Evolutionary conservation across 345 rosid genomes (phyloP), one percentile per base, ranked within the genome.

Genomic region (Cardiospermum halicacabum): DNA sequence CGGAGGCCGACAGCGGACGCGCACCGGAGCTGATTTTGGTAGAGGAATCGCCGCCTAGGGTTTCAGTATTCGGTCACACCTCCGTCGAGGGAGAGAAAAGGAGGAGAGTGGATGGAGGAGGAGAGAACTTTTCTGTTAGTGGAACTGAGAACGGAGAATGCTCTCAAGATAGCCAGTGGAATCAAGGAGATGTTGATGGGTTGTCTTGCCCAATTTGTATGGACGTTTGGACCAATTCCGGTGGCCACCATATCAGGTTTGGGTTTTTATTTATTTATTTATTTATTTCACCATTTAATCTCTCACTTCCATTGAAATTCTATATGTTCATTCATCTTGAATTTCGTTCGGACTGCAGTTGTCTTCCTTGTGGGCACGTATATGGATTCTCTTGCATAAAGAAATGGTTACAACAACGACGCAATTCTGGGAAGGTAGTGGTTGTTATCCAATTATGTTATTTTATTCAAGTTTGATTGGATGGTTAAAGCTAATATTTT

Each of bases 341-440:
- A 22, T 16, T 43, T 61, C 37, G 39, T 32, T 15, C 19, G 22
- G 62, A 64, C 56, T 73, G 62, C 80, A 92, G 96, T 69, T 92
- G 96, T 73, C 93, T 92, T 67, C 96, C 93, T 64, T 92, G 98
- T 70, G 96, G 98, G 19, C 98, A 92, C 63, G 62, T 92, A 60
- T 92, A 80, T 79, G 98, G 98, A 26, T 78, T 81, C 68, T 83
- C 89, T 24, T 92, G 96, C 79, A 81, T 92, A 64, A 78, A 71
- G 47, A 89, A 74, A 69, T 92, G 98, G 98, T 60, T 89, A 58
- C 72, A 75, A 60, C 88, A 82, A 68, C 69, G 73, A 5, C 68
- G 74, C 70, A 76, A 81, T 57, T 72, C 69, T 2, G 83, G 81
- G 16, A 92, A 84, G 93, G 98, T 89, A 16, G 68, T 75, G 15